Evolutionary conservation across 2,329 filamentous ascomycete genomes (phyloP).

Genomic region (Aspergillus fischeri): DNA sequence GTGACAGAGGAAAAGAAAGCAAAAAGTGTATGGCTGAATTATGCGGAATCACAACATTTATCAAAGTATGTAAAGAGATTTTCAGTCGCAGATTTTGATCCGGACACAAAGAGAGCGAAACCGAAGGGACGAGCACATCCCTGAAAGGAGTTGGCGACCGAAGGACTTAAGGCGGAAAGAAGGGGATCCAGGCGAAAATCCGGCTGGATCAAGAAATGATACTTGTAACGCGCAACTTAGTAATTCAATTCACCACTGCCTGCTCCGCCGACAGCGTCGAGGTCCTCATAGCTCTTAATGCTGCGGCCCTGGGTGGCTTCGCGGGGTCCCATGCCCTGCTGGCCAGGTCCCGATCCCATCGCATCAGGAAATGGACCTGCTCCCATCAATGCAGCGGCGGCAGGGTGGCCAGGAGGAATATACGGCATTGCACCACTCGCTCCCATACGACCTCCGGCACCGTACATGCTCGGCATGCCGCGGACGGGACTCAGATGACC

Average conservation of each 20-base stretch:
- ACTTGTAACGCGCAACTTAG: slow-evolving; percentile 40
- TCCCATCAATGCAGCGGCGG: slow-evolving; percentile 37
- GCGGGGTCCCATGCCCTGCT: slow-evolving; percentile 71
- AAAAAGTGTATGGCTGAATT: not conserved
- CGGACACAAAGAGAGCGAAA: not conserved
- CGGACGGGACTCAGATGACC: slow-evolving; percentile 47
- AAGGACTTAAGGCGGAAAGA: not conserved
- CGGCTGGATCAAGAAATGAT: not conserved
- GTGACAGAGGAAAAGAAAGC: not conserved
- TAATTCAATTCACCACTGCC: slow-evolving; percentile 88
- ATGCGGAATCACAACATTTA: not conserved
- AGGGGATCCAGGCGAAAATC: not conserved
- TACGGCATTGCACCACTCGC: slow-evolving; percentile 29
- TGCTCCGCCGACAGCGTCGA: slow-evolving; percentile 75
- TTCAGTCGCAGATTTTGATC: not conserved
- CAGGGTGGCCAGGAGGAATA: slow-evolving; percentile 38
- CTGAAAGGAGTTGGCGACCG: not conserved
- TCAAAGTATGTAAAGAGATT: not conserved
- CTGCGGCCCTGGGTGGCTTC: slow-evolving; percentile 91
- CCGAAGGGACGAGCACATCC: not conserved
- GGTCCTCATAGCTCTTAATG: slow-evolving; percentile 93
- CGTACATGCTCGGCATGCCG: slow-evolving; percentile 35
- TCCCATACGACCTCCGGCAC: slow-evolving; percentile 29
- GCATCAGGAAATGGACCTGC: slow-evolving; percentile 43
- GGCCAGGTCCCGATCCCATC: slow-evolving; percentile 62